These are phyloP conservation scores for Phaffomyces antillensis DNA, from an alignment of 805 yeast species.

Conservation along the genomic window DNA sequence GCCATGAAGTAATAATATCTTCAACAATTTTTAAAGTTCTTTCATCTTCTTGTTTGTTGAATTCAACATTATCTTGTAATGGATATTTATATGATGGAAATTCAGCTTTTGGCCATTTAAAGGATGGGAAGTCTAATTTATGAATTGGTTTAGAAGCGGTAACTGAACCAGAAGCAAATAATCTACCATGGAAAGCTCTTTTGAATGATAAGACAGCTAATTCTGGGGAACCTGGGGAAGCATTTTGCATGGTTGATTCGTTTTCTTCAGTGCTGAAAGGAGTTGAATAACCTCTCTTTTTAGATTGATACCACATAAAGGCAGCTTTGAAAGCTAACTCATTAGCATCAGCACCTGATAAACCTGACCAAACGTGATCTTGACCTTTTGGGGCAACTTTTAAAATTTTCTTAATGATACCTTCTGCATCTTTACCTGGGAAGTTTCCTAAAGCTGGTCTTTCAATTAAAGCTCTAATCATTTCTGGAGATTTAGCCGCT, in stretches of 20 bases:
- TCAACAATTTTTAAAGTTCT: slow-evolving; percentile 77
- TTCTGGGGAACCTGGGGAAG: slow-evolving; percentile 85
- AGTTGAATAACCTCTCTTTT: slow-evolving; percentile 56
- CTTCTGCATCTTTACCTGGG: slow-evolving; percentile 63
- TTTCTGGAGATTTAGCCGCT: slow-evolving; percentile 61
- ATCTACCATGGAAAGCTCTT: slow-evolving; percentile 90
- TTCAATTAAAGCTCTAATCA: slow-evolving; percentile 68
- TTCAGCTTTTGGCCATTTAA: slow-evolving; percentile 95
- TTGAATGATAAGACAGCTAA: slow-evolving; percentile 80
- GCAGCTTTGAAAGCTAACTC: slow-evolving; percentile 88
- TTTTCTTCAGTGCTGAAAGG: slow-evolving; percentile 65
- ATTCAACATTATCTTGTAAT: slow-evolving; percentile 54
- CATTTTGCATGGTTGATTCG: slow-evolving; percentile 67
- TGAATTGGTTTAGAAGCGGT: slow-evolving; percentile 95
- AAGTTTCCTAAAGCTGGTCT: slow-evolving; percentile 83
- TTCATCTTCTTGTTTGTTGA: slow-evolving; percentile 70
- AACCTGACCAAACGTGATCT: slow-evolving; percentile 67
- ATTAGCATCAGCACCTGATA: slow-evolving; percentile 84
- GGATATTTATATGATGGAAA: slow-evolving; percentile 86
- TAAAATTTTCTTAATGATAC: slow-evolving; percentile 37
- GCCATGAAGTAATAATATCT: slow-evolving; percentile 58
- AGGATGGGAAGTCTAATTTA: slow-evolving; percentile 87
- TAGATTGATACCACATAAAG: slow-evolving; percentile 68
- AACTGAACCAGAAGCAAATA: slow-evolving; percentile 84
- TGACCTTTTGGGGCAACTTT: slow-evolving; percentile 76